Conservation (phyloP, 2,329 filamentous ascomycete genomes). For the Corynespora cassiicola region DNA sequence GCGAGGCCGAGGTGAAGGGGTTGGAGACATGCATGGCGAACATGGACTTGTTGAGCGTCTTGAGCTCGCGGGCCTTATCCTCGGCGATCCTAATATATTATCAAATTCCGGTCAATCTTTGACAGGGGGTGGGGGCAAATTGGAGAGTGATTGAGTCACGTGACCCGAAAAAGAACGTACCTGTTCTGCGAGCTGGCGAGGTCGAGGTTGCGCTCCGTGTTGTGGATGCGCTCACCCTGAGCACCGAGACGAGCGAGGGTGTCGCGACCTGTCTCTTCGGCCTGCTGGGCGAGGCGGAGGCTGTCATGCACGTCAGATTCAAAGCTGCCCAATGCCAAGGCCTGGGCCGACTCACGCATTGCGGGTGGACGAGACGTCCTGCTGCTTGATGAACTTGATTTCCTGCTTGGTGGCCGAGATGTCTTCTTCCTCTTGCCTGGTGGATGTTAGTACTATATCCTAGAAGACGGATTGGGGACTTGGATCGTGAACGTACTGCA, state of each 20-base stretch:
- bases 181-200: slow-evolving; percentile 78
- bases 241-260: slow-evolving; percentile 37
- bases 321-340: too few relatives aligned
- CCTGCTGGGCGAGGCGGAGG: slow-evolving; percentile 65
- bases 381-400: slow-evolving; percentile 77
- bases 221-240: slow-evolving; percentile 45
- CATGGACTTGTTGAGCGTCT: slow-evolving; percentile 88
- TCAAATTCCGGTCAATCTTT: too few relatives aligned
- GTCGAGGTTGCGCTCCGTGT: slow-evolving; percentile 68
- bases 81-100: slow-evolving; percentile 79
- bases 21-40: slow-evolving; percentile 76
- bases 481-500: background rate
- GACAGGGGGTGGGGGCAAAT: too few relatives aligned
- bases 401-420: slow-evolving; percentile 76
- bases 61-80: slow-evolving; percentile 82
- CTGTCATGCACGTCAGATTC: too few relatives aligned
- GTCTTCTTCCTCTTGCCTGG: slow-evolving; percentile 76
- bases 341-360: slow-evolving; percentile 75
- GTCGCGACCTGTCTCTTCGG: slow-evolving; percentile 71
- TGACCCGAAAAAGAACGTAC: too few relatives aligned
- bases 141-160: too few relatives aligned
- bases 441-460: slow-evolving; percentile 31
- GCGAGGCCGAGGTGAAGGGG: slow-evolving; percentile 68
- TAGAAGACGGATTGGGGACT: background rate
- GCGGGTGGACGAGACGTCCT: slow-evolving; percentile 72